Evolutionary conservation across 148 eudicot species (phyloP).

Genomic region (Oxyria digyna): DNA sequence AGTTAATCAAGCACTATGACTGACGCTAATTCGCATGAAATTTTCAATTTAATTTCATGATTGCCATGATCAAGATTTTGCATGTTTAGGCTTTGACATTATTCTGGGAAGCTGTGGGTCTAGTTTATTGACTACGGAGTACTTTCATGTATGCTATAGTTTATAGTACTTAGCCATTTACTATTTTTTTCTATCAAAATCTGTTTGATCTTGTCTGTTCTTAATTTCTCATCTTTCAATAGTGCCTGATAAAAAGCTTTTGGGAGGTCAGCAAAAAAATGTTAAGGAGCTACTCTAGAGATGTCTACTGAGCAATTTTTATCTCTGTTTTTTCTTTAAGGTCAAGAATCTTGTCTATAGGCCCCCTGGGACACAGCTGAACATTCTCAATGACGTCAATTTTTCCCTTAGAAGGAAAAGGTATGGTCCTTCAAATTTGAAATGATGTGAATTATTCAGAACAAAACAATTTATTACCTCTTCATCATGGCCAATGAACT

Average conservation of each 20-base stretch:
- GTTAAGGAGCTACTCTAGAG: neutral
- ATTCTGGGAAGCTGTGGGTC: neutral
- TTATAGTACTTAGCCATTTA: neutral
- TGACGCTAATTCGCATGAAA: neutral
- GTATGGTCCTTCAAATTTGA: constrained; percentile 15
- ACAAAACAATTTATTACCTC: neutral
- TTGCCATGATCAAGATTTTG: neutral
- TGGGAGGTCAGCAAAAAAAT: too few species aligned
- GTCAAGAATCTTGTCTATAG: constrained; percentile 59
- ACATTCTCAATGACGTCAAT: constrained; percentile 55
- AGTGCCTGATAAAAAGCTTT: too few species aligned
- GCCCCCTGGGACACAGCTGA: constrained; percentile 71
- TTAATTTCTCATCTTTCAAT: neutral
- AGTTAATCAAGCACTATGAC: neutral
- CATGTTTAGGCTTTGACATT: neutral
- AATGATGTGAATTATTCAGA: constrained; percentile 4
- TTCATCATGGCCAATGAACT: neutral
- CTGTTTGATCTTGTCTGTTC: neutral
- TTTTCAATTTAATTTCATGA: neutral
- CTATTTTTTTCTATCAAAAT: neutral
- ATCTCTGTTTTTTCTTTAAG: constrained; percentile 25
- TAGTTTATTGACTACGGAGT: neutral
- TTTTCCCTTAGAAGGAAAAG: constrained; percentile 64
- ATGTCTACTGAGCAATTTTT: neutral
- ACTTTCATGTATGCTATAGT: neutral